Evolutionary conservation across 371 early-diverging fungal genomes (phyloP).

Genomic region (Smittium mucronatum): DNA sequence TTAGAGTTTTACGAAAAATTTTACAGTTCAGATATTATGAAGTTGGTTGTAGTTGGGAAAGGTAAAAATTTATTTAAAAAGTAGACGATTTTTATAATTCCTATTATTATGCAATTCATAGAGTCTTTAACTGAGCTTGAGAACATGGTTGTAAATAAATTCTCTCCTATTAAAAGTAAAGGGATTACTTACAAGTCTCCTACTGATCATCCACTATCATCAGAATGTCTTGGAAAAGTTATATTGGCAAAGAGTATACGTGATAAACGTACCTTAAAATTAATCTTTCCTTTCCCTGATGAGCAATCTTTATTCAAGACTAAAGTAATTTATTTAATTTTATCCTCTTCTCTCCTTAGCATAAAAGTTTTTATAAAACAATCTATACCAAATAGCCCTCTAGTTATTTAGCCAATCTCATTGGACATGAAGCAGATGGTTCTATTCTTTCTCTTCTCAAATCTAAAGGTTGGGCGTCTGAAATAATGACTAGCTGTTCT

Average conservation of each 20-base stretch:
- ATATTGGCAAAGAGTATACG: slow-evolving; percentile 72
- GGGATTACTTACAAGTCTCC: slow-evolving; percentile 55
- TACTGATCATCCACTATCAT: slow-evolving; percentile 56
- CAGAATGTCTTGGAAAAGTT: slow-evolving; percentile 56
- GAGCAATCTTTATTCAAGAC: slow-evolving; percentile 15
- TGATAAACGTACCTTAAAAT: slow-evolving; percentile 55
- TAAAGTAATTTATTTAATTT: slow-evolving; percentile 24
- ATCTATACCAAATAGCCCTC: too few relatives aligned
- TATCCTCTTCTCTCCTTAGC: too few relatives aligned
- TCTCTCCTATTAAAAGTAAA: slow-evolving; percentile 58
- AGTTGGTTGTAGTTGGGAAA: slow-evolving; percentile 77
- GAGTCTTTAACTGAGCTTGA: slow-evolving; percentile 74
- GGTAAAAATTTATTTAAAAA: background rate
- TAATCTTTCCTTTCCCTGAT: slow-evolving; percentile 83
- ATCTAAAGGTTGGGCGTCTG: slow-evolving; percentile 77
- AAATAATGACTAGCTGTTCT: slow-evolving; percentile 45
- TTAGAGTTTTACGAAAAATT: slow-evolving; percentile 75
- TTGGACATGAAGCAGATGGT: slow-evolving; percentile 77
- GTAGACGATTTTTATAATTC: background rate
- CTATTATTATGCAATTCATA: background rate
- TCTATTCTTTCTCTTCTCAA: slow-evolving; percentile 75
- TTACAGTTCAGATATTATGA: slow-evolving; percentile 92
- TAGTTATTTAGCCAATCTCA: slow-evolving; percentile 55
- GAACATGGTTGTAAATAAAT: slow-evolving; percentile 67
- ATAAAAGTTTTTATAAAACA: too few relatives aligned